A percentile compares a stretch with the other conserved stretches of the same genome.
phyloP scores from a whole-genome alignment of 371 early-diverging fungal species.

The Syncephalastrum monosporum region DNA sequence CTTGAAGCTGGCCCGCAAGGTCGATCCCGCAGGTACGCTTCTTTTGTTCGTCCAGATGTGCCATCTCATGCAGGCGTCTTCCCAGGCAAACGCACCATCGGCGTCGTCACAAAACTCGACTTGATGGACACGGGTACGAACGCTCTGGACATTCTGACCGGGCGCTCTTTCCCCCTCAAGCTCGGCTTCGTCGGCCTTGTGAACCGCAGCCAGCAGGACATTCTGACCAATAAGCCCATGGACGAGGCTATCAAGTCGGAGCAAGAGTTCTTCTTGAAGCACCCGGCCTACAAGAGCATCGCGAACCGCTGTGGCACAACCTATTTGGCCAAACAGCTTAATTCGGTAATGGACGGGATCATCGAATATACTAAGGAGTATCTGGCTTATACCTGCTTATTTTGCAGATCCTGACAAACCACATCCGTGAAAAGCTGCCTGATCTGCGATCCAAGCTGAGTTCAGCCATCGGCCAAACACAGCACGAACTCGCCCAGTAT shows the following conservation, averaged over 20 bases:
- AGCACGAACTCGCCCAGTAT: conserved; percentile 76
- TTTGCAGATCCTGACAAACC: conserved; percentile 68
- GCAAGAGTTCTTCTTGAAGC: conserved; percentile 74
- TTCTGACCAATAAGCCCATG: conserved; percentile 80
- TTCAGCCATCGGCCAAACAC: conserved; percentile 76
- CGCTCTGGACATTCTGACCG: conserved; percentile 84
- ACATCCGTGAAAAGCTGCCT: conserved; percentile 83
- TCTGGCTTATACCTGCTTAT: background rate
- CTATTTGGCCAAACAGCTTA: conserved; percentile 77
- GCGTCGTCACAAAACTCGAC: conserved; percentile 94
- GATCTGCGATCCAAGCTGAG: conserved; percentile 81
- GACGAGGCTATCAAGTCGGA: conserved; percentile 74
- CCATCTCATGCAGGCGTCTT: background rate
- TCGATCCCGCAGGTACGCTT: conserved; percentile 76
- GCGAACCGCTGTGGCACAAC: conserved; percentile 82
- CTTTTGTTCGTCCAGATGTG: background rate
- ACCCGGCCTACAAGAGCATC: conserved; percentile 82
- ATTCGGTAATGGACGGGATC: conserved; percentile 52
- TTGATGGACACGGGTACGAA: conserved; percentile 95
- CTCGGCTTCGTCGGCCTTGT: conserved; percentile 92
- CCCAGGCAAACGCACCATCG: conserved; percentile 78
- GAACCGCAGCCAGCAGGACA: conserved; percentile 89
- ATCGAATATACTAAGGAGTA: background rate
- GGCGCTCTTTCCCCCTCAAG: conserved; percentile 78
- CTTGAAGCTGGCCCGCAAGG: conserved; percentile 88